A percentile compares a stretch with the other conserved stretches of the same genome.
Conservation (phyloP, 2,329 filamentous ascomycete species). For the Claviceps sp. region DNA sequence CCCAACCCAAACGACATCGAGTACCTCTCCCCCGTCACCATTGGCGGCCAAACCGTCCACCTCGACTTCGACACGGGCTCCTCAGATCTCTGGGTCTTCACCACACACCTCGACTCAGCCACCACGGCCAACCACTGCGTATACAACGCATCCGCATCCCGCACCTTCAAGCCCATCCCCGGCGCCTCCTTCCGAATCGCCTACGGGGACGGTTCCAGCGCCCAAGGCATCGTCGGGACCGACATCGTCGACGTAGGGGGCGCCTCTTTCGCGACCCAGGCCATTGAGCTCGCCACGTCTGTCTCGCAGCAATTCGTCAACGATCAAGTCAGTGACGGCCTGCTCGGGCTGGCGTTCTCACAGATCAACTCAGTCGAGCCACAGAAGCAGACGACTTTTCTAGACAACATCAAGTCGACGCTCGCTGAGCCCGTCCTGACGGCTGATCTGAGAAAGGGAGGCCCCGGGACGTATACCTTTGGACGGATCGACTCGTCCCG, state of each 20-base stretch:
- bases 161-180: conserved; percentile 22
- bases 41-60: conserved; percentile 10
- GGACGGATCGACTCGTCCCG: conserved; percentile 52
- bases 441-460: conserved; percentile 46
- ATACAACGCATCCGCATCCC: conserved; percentile 25
- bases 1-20: conserved; percentile 7
- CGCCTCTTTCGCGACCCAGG: conserved; percentile 25
- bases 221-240: conserved; percentile 28
- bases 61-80: conserved; percentile 15
- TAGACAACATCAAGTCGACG: conserved; percentile 18
- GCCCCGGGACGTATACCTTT: conserved; percentile 57
- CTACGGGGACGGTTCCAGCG: conserved; percentile 31
- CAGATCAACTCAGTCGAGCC: conserved; percentile 29
- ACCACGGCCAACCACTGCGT: conserved; percentile 25
- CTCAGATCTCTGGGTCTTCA: conserved; percentile 23
- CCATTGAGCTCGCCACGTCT: conserved; percentile 28
- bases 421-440: conserved; percentile 42
- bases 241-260: conserved; percentile 30
- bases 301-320: conserved; percentile 27
- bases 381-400: conserved; percentile 28
- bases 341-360: conserved; percentile 32
- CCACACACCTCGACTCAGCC: conserved; percentile 24
- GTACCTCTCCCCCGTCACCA: conserved; percentile 9
- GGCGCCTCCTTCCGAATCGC: conserved; percentile 28
- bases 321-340: conserved; percentile 27